Conservation (phyloP, 139 green algal genomes). For the Picocystis salinarum region DNA sequence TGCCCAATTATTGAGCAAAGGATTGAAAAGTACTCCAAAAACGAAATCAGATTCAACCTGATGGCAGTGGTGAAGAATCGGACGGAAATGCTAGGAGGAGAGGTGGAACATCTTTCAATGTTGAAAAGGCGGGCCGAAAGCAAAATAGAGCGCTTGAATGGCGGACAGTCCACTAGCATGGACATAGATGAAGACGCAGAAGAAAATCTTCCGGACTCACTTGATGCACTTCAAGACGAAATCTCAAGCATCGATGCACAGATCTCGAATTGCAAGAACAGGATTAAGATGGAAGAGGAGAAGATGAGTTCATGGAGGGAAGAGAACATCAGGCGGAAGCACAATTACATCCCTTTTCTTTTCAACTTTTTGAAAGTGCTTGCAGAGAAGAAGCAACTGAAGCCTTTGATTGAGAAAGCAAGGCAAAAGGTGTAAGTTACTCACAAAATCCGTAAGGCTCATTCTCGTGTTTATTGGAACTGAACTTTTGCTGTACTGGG, state of each 20-base stretch:
- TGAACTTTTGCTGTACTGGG: too few species aligned
- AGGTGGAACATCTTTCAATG: too few species aligned
- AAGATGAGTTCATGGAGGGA: conserved; percentile 54
- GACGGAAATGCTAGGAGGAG: conserved; percentile 11
- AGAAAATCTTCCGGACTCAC: too few species aligned
- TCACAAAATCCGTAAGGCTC: too few species aligned
- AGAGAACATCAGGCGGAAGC: conserved; percentile 78
- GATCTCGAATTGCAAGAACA: conserved; percentile 19
- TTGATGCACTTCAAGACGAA: too few species aligned
- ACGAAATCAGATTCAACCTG: conserved; percentile 93
- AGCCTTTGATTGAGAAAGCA: conserved; percentile 44
- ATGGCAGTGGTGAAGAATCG: conserved; percentile 73
- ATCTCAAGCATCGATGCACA: too few species aligned
- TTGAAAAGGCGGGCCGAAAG: too few species aligned
- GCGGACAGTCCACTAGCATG: too few species aligned
- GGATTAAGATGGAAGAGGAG: conserved; percentile 42
- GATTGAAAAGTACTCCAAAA: conserved; percentile 65
- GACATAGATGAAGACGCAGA: too few species aligned
- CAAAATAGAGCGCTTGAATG: too few species aligned
- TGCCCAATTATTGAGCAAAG: conserved; percentile 38
- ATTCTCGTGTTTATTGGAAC: too few species aligned
- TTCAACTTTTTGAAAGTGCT: conserved; percentile 78
- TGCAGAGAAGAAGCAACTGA: conserved; percentile 57
- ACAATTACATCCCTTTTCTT: conserved; percentile 87
- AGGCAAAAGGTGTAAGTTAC: too few species aligned